Conservation (phyloP, 1,284 basidiomycete genomes). For the Malassezia sympodialis region DNA sequence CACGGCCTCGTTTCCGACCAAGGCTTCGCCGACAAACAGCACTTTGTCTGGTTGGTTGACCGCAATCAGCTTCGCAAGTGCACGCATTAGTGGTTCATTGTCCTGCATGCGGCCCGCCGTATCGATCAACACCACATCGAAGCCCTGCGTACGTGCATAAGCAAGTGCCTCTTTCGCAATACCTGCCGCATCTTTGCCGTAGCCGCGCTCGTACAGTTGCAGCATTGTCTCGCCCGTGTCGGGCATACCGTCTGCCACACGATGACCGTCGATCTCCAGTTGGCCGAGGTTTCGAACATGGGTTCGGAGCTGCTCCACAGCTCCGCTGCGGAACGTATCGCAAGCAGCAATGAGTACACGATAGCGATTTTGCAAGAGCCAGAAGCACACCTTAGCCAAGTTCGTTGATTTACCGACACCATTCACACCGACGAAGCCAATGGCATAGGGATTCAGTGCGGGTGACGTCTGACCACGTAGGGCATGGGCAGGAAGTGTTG, state of each 20-base stretch:
- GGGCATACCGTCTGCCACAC: conserved; percentile 17
- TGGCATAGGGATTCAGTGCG: conserved; percentile 67
- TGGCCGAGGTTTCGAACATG: conserved; percentile 90
- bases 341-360: conserved; percentile 94
- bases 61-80: conserved; percentile 41
- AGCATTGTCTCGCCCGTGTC: conserved; percentile 51
- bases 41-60: conserved; percentile 47
- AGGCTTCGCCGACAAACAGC: conserved; percentile 47
- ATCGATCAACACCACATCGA: conserved; percentile 46
- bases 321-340: conserved; percentile 95
- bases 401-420: conserved; percentile 99
- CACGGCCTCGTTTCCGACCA: conserved; percentile 48
- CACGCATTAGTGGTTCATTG: conserved; percentile 47
- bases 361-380: conserved; percentile 89
- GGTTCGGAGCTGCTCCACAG: conserved; percentile 91
- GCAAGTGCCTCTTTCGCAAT: conserved; percentile 87
- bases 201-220: conserved; percentile 90
- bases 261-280: conserved; percentile 51
- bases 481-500: conserved; percentile 45
- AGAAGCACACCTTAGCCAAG: conserved; percentile 95
- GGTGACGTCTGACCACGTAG: conserved; percentile 54
- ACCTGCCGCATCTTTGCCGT: conserved; percentile 94
- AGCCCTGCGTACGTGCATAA: conserved; percentile 35
- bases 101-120: conserved; percentile 48
- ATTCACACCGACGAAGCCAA: conserved; percentile 98